Base-by-base conservation (phyloP, 805 yeast species). In the Teunomyces barrocoloradensis region DNA sequence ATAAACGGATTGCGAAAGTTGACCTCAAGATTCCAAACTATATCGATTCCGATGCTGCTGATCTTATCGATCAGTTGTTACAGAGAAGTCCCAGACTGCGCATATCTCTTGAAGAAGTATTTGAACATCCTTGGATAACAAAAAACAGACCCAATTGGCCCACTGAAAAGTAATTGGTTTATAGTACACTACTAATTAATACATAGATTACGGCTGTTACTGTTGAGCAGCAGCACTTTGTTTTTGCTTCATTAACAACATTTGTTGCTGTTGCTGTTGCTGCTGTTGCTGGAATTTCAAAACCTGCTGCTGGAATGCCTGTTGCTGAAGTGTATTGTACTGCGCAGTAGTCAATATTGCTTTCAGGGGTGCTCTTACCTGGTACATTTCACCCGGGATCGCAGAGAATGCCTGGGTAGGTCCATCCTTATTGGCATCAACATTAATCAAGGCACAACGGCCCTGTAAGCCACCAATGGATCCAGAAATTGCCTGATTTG, bases 91-190 rank as follows among this genome's bases (percentile, higher is more conserved):
- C 97, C 0, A 76, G 69, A 3, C 74, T 82, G 47, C 74, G 99
- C 56, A 72, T 84, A 46, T 63, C 78, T 0, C 69, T 94, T 46
- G 63, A 65, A 4, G 84, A 84, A 12, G 84, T 91, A 2, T 75
- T 79, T 37, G 63, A 62, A 5, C 99, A 92, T 62, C 94, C 96
- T 0, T 92, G 97, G 97, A 85, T 92, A 1, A 52, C 69, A 10
- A 81, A 80, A 55, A 81, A 89, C 56, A 77, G 74, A 54, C 77
- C 79, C 1, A 64, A 64, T 29, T 89, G 96, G 96, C 72, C 73
- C n/a, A 36, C 15, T 28, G 32, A 32, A 12, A 33, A 21, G 12
- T 32, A 2, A 30, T 21, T 5, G 11, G 21, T 18, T 29, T 42
- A 23, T n/a, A 12, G 23, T 17, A 37, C 40, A 20, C 28, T 37